Base-by-base conservation (phyloP, 2,329 filamentous ascomycete genomes). In the Aspergillus texensis region DNA sequence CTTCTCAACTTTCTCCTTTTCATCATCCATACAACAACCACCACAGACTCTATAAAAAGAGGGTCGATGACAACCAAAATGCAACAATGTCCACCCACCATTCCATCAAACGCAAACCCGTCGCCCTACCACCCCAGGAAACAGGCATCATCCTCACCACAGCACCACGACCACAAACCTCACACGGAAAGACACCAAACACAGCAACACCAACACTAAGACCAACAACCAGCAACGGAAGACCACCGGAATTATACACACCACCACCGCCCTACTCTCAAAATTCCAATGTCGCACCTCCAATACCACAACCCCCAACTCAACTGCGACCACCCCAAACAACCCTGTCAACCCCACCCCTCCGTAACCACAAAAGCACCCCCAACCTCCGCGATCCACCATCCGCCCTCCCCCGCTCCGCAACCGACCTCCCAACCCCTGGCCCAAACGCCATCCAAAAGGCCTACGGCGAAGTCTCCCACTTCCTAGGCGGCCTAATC, bases 401-500 rank as follows among this genome's bases (percentile, higher is more conserved):
- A 36, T 24, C 28, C 11, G 3, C 52, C 21, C n/a, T 36, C 32
- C n/a, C 21, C n/a, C 52, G 52, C 52, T 14, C 52, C 34, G 12
- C 52, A 10, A 55, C 52, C 6, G n/a, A 12, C 28, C 16, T 46
- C 48, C 60, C 61, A 30, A 26, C 12, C 12, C 30, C 41, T 26
- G 21, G 21, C 24, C n/a, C 32, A 48, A 24, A 41, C 43, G 56
- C 70, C n/a, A 68, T 73, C 10, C 73, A 74, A 62, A 77, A 78
- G 57, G 76, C 75, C 56, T 78, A 76, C 54, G 72, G 73, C 21
- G 88, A 91, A 69, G 88, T 87, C 0, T 82, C 86, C 41, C 86
- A 90, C 72, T 87, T 91, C 64, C 87, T 89, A 1, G 86, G 87
- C 3, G 89, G 89, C 0, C 80, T 92, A 26, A 81, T 91, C 59